phyloP scores from a whole-genome alignment of 345 rosid species.

The Populus nigra region DNA sequence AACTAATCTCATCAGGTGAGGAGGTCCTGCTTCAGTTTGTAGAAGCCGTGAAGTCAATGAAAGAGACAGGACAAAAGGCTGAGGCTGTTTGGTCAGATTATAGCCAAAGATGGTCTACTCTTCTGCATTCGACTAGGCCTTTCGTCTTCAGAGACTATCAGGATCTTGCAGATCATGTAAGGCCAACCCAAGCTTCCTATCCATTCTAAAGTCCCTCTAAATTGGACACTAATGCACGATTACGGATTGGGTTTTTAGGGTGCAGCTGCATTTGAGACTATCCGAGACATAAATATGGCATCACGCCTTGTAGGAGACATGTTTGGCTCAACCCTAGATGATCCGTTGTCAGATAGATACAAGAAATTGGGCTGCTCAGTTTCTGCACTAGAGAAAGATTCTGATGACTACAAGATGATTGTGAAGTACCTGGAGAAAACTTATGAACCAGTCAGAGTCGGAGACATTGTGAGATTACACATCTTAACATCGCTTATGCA shows the following conservation, averaged over 20 bases:
- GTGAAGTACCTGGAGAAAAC: slow-evolving; percentile 62
- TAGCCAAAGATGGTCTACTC: slow-evolving; percentile 71
- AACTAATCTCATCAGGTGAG: slow-evolving; percentile 46
- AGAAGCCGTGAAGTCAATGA: slow-evolving; percentile 43
- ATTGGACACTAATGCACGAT: background rate
- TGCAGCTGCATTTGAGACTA: slow-evolving; percentile 59
- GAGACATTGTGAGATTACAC: slow-evolving; percentile 48
- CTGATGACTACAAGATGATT: slow-evolving; percentile 75
- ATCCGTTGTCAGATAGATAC: slow-evolving; percentile 61
- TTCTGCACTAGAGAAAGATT: slow-evolving; percentile 50
- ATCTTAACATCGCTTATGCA: background rate
- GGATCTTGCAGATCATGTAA: slow-evolving; percentile 76
- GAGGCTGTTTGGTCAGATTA: slow-evolving; percentile 70
- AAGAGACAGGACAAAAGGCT: slow-evolving; percentile 52
- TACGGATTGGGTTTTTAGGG: slow-evolving; percentile 37
- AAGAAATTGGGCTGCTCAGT: slow-evolving; percentile 57
- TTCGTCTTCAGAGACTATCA: slow-evolving; percentile 55
- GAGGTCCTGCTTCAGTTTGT: slow-evolving; percentile 50
- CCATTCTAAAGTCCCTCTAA: background rate
- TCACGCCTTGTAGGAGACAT: slow-evolving; percentile 71
- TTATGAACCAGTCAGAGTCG: slow-evolving; percentile 67
- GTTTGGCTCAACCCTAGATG: slow-evolving; percentile 65
- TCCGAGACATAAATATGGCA: slow-evolving; percentile 61
- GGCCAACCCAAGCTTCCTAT: background rate
- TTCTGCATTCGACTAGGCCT: slow-evolving; percentile 65